Evolutionary conservation across 192 early-diverging fungal species (phyloP).

Genomic region (Kickxella alabastrina): DNA sequence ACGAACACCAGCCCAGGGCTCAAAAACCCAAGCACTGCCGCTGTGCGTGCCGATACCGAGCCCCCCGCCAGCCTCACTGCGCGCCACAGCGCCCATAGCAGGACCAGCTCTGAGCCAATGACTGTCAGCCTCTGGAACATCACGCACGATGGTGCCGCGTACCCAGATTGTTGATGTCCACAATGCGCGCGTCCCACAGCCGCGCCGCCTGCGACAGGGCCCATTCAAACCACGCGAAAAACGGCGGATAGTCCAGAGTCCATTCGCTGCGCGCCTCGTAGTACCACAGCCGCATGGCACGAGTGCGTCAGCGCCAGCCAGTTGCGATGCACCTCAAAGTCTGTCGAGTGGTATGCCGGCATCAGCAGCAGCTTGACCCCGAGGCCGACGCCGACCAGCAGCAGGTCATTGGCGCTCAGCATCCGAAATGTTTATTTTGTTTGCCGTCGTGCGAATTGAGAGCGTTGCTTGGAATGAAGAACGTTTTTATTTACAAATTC

Average conservation of each 20-base stretch:
- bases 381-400: conserved; percentile 28
- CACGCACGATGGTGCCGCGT: conserved; percentile 63
- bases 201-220: conserved; percentile 55
- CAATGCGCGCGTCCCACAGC: conserved; percentile 68
- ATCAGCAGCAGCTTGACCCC: conserved; percentile 64
- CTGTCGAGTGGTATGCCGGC: conserved; percentile 85
- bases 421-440: too few species aligned
- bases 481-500: too few species aligned
- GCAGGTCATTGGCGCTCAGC: conserved; percentile 17
- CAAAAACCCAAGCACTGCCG: conserved; percentile 59
- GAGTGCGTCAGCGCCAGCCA: conserved; percentile 90
- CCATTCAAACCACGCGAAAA: conserved; percentile 97
- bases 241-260: conserved; percentile 97
- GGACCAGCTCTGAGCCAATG: conserved; percentile 73
- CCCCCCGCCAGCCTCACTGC: conserved; percentile 28
- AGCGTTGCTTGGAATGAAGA: neutral
- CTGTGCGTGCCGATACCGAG: conserved; percentile 34
- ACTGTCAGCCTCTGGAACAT: conserved; percentile 83
- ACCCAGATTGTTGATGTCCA: conserved; percentile 67
- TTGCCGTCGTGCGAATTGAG: conserved; percentile 4
- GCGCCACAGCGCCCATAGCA: conserved; percentile 65
- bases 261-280: conserved; percentile 80
- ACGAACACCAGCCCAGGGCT: conserved; percentile 79
- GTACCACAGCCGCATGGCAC: conserved; percentile 86
- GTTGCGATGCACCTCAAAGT: conserved; percentile 99